Conservation (phyloP, 176 grass and related monocot genomes). For the Raddia guianensis region DNA sequence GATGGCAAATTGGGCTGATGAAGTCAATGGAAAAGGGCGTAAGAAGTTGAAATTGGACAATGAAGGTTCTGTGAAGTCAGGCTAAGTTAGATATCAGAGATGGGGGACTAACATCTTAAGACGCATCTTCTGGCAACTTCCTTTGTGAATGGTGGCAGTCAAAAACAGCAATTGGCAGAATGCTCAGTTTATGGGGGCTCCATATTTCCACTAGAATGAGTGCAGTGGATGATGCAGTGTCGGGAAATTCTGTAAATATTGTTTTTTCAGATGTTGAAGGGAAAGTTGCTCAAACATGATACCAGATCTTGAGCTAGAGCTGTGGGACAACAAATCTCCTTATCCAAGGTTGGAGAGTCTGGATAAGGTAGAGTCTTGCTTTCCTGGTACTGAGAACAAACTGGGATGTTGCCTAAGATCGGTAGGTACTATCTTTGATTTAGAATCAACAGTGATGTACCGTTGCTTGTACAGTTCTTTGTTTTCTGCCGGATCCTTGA, state of each 20-base stretch:
- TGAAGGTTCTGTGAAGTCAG: slow-evolving; percentile 32
- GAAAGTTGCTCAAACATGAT: slow-evolving; percentile 40
- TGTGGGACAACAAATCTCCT: slow-evolving; percentile 41
- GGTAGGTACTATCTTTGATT: not conserved
- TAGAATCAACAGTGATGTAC: no score
- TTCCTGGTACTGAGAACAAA: slow-evolving; percentile 40
- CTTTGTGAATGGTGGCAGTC: slow-evolving; percentile 44
- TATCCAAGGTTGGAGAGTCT: slow-evolving; percentile 39
- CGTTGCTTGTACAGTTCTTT: no score
- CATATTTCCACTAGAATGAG: slow-evolving; percentile 55
- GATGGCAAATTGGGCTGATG: slow-evolving; percentile 35
- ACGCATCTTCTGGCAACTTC: slow-evolving; percentile 41
- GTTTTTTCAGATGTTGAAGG: slow-evolving; percentile 47
- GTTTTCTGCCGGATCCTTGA: no score
- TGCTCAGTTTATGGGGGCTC: slow-evolving; percentile 46
- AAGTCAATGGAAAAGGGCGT: slow-evolving; percentile 33
- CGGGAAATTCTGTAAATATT: slow-evolving; percentile 32
- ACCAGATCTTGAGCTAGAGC: slow-evolving; percentile 54
- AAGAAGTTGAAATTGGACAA: slow-evolving; percentile 70
- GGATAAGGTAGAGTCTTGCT: slow-evolving; percentile 49
- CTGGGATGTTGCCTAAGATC: slow-evolving; percentile 25
- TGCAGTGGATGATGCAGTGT: slow-evolving; percentile 19
- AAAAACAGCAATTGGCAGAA: slow-evolving; percentile 35
- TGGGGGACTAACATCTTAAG: slow-evolving; percentile 47
- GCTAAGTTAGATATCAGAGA: slow-evolving; percentile 37